phyloP scores from a whole-genome alignment of 441 rosid genomes.

The Biscutella laevigata region DNA sequence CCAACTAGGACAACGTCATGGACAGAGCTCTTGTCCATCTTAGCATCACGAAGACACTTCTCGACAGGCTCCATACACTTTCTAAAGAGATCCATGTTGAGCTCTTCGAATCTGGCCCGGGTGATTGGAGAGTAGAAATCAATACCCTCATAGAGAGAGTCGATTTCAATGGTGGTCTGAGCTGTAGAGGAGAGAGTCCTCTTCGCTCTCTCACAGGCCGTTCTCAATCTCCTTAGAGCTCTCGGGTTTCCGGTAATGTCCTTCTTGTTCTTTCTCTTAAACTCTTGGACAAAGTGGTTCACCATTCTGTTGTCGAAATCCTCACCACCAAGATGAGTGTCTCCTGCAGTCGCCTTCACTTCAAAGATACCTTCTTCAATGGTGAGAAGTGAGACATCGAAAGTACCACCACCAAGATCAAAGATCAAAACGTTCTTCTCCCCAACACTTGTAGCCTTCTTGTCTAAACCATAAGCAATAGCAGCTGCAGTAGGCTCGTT shows the following conservation, averaged over 20 bases:
- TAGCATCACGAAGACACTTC: slow-evolving; percentile 56
- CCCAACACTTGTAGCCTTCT: slow-evolving; percentile 62
- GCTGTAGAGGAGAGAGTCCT: slow-evolving; percentile 56
- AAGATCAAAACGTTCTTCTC: slow-evolving; percentile 82
- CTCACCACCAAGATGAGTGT: slow-evolving; percentile 94
- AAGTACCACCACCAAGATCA: slow-evolving; percentile 97
- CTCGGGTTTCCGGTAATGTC: slow-evolving; percentile 51
- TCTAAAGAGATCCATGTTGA: slow-evolving; percentile 53
- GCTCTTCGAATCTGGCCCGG: slow-evolving; percentile 53
- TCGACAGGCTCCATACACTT: slow-evolving; percentile 63
- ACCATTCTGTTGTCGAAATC: slow-evolving; percentile 87
- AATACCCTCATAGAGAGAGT: slow-evolving; percentile 47
- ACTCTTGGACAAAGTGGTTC: slow-evolving; percentile 55
- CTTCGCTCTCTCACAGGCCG: slow-evolving; percentile 53
- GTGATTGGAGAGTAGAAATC: slow-evolving; percentile 47
- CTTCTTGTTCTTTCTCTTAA: slow-evolving; percentile 56
- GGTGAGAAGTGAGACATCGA: slow-evolving; percentile 71
- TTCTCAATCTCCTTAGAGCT: slow-evolving; percentile 54
- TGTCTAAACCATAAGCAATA: slow-evolving; percentile 79
- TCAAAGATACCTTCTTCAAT: slow-evolving; percentile 89
- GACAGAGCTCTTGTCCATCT: slow-evolving; percentile 43
- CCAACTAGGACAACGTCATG: slow-evolving; percentile 62
- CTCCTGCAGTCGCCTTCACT: slow-evolving; percentile 90
- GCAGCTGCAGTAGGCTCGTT: slow-evolving; percentile 98
- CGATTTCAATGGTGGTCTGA: slow-evolving; percentile 51